Evolutionary conservation across 768 basidiomycete genomes (phyloP), one percentile per base, ranked within the genome.

Genomic region (Russula abietina): DNA sequence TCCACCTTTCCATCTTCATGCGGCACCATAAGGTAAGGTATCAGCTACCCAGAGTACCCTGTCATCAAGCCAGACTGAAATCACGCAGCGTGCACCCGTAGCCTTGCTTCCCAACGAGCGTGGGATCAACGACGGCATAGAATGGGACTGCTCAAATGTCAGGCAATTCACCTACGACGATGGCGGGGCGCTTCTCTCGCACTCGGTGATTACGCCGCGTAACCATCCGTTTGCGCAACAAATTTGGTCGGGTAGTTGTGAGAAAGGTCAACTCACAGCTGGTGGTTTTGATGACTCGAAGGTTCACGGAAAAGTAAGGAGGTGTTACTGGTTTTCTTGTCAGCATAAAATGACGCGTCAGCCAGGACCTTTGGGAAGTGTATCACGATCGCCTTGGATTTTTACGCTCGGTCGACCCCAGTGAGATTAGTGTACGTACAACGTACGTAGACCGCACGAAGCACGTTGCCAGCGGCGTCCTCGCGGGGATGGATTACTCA

Each of bases 241-340:
- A 43, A 73, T 80, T 2, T 80, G 80, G 79, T 67, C 75, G n/a
- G 80, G 80, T 17, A 76, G 74, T 3, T 81, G 80, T 65, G 77
- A 80, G 63, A 59, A 72, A 11, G 80, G 80, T 10, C 80, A 81
- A 57, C 72, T 81, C 52, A 81, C 80, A 8, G 64, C 67, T 0
- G 78, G 69, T 26, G 80, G 79, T 2, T 68, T 80, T 8, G 69
- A 74, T 26, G 79, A 81, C 52, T 73, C 78, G 12, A 61, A 76
- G 49, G 66, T 67, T 45, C 80, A 80, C 57, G 79, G 80, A 14
- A 68, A 75, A 72, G 75, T 75, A 52, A 9, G 70, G 19, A n/a
- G 7, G 10, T 33, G 0, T 22, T 2, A 0, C 46, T 4, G 1
- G 30, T 0, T 28, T 5, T 24, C 64, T 30, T 17, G 32, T 41